Percentiles rank a stretch among this genome's conserved stretches.
phyloP scores from a whole-genome alignment of 1,284 basidiomycete genomes.

The Apiotrichum domesticum region DNA sequence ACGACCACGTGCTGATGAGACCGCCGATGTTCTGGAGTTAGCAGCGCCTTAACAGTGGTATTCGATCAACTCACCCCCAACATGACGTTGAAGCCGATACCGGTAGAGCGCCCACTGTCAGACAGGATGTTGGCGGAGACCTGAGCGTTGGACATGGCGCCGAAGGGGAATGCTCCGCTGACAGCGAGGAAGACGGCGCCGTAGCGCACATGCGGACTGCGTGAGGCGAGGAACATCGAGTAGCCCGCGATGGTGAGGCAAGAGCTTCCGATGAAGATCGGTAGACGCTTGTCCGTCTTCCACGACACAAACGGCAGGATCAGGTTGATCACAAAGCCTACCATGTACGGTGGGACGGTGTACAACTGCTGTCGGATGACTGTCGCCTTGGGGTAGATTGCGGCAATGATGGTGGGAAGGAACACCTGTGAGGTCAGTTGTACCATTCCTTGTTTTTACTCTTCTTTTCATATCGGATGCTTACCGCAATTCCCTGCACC shows the following conservation, averaged over 20 bases:
- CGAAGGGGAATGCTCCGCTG: slow-evolving; percentile 12
- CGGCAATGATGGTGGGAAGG: slow-evolving; percentile 25
- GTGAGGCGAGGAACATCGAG: slow-evolving; percentile 26
- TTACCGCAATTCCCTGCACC: slow-evolving; percentile 21
- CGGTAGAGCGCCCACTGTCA: slow-evolving; percentile 11
- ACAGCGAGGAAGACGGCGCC: slow-evolving; percentile 14
- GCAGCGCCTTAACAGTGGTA: background rate
- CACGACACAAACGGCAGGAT: slow-evolving; percentile 31
- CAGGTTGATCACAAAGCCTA: slow-evolving; percentile 30
- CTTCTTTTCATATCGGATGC: too few relatives aligned
- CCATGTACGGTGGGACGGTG: slow-evolving; percentile 42
- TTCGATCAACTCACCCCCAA: slow-evolving; percentile 4
- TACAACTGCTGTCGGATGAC: slow-evolving; percentile 34
- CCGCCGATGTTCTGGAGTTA: slow-evolving; percentile 15
- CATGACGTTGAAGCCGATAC: slow-evolving; percentile 18
- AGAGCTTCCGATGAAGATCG: slow-evolving; percentile 30
- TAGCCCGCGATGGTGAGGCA: slow-evolving; percentile 36
- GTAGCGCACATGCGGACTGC: slow-evolving; percentile 7
- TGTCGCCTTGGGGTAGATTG: slow-evolving; percentile 25
- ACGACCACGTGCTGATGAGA: slow-evolving; percentile 25
- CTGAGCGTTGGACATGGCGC: slow-evolving; percentile 9
- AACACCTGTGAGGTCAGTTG: slow-evolving; percentile 16
- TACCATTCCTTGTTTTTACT: too few relatives aligned
- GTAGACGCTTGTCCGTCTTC: slow-evolving; percentile 34
- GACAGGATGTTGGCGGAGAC: slow-evolving; percentile 6